Conservation (phyloP, 345 rosid species). For the Aquilaria sinensis region DNA sequence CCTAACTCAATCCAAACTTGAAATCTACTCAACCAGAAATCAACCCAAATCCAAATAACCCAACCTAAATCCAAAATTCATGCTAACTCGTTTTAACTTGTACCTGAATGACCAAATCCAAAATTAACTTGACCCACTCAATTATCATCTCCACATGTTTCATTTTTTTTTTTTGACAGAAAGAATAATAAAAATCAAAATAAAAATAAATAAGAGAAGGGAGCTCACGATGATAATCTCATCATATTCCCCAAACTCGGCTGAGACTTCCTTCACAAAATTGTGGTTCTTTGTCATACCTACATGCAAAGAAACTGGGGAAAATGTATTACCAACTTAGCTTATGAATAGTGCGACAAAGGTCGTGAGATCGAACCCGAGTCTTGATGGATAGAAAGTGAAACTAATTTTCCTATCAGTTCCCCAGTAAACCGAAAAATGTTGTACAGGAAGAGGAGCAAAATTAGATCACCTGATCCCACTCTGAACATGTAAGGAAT, state of each 20-base stretch:
- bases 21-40: too few relatives aligned
- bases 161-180: too few relatives aligned
- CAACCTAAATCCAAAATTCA: too few relatives aligned
- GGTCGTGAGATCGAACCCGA: too few relatives aligned
- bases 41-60: too few relatives aligned
- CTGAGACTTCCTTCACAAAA: constrained; percentile 56
- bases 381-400: neutral
- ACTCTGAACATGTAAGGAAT: constrained; percentile 77
- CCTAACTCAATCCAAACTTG: too few relatives aligned
- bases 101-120: too few relatives aligned
- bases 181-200: too few relatives aligned
- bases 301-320: constrained; percentile 13
- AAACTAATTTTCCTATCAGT: neutral
- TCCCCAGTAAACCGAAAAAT: neutral
- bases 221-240: constrained; percentile 75
- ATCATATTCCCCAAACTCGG: constrained; percentile 56
- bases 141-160: too few relatives aligned
- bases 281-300: constrained; percentile 66
- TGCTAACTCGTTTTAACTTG: too few relatives aligned
- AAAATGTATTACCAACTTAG: neutral
- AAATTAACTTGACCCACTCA: too few relatives aligned
- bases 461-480: constrained; percentile 53
- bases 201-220: neutral
- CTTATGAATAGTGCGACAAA: too few relatives aligned
- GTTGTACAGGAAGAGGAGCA: neutral